phyloP scores from a whole-genome alignment of 192 early-diverging fungal species.

The Obelidium mucronatum region DNA sequence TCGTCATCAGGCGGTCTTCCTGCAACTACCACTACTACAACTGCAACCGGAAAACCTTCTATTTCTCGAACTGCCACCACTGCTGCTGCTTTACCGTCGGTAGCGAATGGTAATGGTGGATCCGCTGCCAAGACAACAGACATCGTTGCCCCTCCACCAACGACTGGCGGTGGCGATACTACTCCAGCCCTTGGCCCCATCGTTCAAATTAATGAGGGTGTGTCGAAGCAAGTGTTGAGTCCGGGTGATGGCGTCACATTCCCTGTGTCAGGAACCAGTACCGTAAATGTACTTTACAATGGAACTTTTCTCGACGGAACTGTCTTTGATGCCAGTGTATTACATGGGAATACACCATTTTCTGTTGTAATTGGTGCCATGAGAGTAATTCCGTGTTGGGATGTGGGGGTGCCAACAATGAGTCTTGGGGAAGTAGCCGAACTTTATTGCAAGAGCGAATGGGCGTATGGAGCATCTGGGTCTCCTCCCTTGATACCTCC shows the following conservation, averaged over 20 bases:
- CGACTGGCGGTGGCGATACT: too few species aligned
- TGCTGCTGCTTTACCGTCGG: neutral
- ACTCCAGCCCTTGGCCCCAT: too few species aligned
- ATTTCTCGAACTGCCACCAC: neutral
- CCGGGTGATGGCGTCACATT: conserved; percentile 9
- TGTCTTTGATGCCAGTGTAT: neutral
- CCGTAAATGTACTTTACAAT: neutral
- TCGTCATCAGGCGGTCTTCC: neutral
- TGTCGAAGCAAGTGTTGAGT: neutral
- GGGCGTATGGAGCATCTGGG: neutral
- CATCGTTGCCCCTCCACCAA: too few species aligned
- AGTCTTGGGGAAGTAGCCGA: neutral
- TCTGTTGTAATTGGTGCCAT: neutral
- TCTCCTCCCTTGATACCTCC: neutral
- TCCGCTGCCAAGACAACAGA: too few species aligned
- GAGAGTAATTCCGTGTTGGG: neutral
- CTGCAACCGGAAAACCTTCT: neutral
- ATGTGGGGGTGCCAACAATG: conserved; percentile 3
- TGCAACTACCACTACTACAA: neutral
- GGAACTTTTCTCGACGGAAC: neutral
- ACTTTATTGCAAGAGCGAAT: neutral
- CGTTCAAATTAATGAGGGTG: neutral
- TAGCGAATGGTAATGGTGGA: neutral
- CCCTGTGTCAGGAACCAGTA: neutral
- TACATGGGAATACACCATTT: neutral